Evolutionary conservation across 805 yeast species (phyloP), one percentile per base, ranked within the genome.

Genomic region (Metschnikowia borealis): DNA sequence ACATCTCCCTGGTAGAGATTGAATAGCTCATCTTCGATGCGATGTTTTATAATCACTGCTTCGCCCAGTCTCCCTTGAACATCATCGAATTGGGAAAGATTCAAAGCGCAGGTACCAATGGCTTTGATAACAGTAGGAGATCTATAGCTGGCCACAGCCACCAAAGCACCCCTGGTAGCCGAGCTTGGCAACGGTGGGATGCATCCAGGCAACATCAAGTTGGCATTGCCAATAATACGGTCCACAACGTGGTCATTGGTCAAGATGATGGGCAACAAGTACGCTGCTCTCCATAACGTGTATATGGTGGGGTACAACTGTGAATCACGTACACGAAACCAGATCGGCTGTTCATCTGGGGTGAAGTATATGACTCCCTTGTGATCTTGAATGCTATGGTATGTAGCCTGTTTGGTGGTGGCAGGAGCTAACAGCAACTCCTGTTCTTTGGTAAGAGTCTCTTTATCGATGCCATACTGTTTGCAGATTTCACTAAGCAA

Each of bases 191-290:
- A 83, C 1, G 84, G 84, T 0, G 82, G 80, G 4, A 77, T 61
- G 5, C 82, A 77, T 0, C 95, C 95, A 2, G 90, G 87, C 33
- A 85, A 71, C 90, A 87, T 86, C 54, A 87, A 67, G 58, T 87
- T 79, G 0, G 98, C 97, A 11, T 97, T 97, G 51, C 80, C 81
- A 32, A 75, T 69, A n/a, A 90, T 68, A 11, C 81, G 80, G 44
- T 79, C 84, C 15, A 92, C 75, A 1, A 92, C 96, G 56, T 77
- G 80, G 11, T 80, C 79, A 62, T 88, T 90, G 0, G 97, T 91
- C 50, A 71, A 67, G 2, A 91, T 80, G 0, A 77, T 63, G 0
- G 96, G 96, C 20, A 89, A 56, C 11, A 89, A 48, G 52, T 69
- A 78, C 0, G 91, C 89, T 36, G 79, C 75, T 21, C 74, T 73